Conservation (phyloP, 2,329 filamentous ascomycete species). For the Trichoderma sp. region DNA sequence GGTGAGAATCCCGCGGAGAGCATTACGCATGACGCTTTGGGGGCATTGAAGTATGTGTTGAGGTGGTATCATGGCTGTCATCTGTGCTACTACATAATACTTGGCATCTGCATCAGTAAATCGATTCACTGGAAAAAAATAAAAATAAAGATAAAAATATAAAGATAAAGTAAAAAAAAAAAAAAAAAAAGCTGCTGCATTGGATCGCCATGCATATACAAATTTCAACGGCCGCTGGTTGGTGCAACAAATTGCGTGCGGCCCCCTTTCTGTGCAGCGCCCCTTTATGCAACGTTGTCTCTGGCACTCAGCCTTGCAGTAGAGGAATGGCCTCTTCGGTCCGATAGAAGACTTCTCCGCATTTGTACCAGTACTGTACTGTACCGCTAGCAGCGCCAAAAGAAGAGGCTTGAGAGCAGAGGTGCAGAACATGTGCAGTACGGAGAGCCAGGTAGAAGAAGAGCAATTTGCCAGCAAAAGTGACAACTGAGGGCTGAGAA, state of each 20-base stretch:
- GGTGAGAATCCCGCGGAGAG: neutral
- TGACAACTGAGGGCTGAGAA: neutral
- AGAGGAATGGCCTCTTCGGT: slow-evolving; percentile 28
- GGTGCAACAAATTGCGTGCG: neutral
- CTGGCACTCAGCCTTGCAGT: slow-evolving; percentile 17
- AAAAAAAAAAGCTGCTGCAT: neutral
- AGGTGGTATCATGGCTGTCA: neutral
- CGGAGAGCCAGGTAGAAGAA: neutral
- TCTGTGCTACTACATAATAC: too few species aligned
- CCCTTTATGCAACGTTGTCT: slow-evolving; percentile 18
- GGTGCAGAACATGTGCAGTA: too few species aligned
- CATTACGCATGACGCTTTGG: neutral
- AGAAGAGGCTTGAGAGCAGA: neutral
- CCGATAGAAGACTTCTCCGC: slow-evolving; percentile 29
- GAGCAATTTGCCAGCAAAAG: neutral
- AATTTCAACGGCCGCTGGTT: neutral
- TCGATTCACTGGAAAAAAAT: too few species aligned
- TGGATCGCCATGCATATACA: neutral
- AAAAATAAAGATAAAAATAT: too few species aligned
- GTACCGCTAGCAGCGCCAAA: neutral
- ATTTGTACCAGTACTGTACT: slow-evolving; percentile 20
- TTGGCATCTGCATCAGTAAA: neutral
- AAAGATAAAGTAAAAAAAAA: neutral
- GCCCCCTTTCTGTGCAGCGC: neutral
- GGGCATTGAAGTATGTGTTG: neutral